These are phyloP conservation scores for Botryosphaeria agaves DNA, from an alignment of 2,329 filamentous ascomycete genomes.

Conservation along the genomic window DNA sequence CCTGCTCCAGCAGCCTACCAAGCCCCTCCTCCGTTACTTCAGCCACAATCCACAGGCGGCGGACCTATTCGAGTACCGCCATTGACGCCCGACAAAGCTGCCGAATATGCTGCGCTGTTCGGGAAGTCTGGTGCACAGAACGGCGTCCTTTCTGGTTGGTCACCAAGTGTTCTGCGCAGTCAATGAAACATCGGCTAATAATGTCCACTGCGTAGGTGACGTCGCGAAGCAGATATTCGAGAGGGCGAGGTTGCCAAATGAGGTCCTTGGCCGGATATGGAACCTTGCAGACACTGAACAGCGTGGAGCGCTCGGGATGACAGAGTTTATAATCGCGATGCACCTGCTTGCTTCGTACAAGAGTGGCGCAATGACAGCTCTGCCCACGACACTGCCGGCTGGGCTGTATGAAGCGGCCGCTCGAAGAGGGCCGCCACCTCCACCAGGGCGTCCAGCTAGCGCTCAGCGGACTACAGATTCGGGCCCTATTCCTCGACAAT, in stretches of 20 bases:
- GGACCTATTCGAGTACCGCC: constrained; percentile 75
- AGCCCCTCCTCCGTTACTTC: constrained; percentile 21
- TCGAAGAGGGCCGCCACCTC: constrained; percentile 38
- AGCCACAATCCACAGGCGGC: constrained; percentile 23
- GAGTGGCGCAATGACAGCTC: constrained; percentile 57
- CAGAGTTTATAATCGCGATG: constrained; percentile 97
- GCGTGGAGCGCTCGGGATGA: constrained; percentile 66
- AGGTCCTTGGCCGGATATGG: constrained; percentile 90
- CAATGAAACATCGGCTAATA: no score
- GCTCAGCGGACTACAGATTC: no score
- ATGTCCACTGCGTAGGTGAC: constrained; percentile 50
- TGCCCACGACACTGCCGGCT: constrained; percentile 67
- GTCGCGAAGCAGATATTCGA: constrained; percentile 91
- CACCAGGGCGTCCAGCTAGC: constrained; percentile 35
- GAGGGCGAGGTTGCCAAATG: constrained; percentile 75
- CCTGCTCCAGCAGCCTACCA: constrained; percentile 33
- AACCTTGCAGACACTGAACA: constrained; percentile 87
- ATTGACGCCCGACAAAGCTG: constrained; percentile 71
- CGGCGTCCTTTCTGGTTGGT: constrained; percentile 57
- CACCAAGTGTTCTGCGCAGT: no score
- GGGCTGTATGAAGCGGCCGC: constrained; percentile 83
- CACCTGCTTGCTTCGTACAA: constrained; percentile 88
- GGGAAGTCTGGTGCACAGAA: constrained; percentile 69
- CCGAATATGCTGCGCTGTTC: constrained; percentile 78
- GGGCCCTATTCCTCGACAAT: constrained; percentile 75